Percentiles rank a stretch among this genome's conserved stretches.
Evolutionary conservation across 2,329 filamentous ascomycete genomes (phyloP).

Genomic region (Chaetothyriales sp.): DNA sequence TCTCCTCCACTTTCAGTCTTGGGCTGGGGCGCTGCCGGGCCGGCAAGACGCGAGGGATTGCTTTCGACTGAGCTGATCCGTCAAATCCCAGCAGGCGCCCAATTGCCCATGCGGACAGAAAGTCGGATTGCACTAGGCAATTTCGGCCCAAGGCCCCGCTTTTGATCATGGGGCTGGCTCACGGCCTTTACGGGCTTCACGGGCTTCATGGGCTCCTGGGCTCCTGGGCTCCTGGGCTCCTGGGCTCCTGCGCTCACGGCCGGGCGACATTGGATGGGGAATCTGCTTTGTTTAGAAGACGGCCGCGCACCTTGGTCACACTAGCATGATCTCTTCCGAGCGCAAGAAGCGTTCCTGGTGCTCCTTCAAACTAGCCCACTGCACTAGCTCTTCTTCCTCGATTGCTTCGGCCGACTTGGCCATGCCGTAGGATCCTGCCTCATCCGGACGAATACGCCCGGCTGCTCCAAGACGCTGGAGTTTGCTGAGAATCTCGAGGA

Average conservation of each 20-base stretch:
- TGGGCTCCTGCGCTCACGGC: too few relatives aligned
- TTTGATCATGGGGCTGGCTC: too few relatives aligned
- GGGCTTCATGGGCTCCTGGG: too few relatives aligned
- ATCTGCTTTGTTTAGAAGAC: too few relatives aligned
- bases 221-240: too few relatives aligned
- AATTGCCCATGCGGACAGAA: too few relatives aligned
- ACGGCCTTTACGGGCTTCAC: too few relatives aligned
- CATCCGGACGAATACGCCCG: slow-evolving; percentile 5
- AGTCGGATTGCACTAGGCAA: too few relatives aligned
- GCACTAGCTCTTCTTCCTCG: slow-evolving; percentile 61
- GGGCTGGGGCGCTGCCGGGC: background rate
- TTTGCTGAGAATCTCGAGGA: slow-evolving; percentile 61
- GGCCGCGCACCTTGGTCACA: background rate
- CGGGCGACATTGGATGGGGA: too few relatives aligned
- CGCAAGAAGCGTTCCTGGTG: slow-evolving; percentile 58
- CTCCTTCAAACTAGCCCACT: slow-evolving; percentile 68
- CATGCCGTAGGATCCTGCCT: slow-evolving; percentile 6
- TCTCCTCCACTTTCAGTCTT: background rate
- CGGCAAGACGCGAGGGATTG: background rate
- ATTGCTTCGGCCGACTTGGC: slow-evolving; percentile 34
- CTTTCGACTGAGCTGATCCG: background rate
- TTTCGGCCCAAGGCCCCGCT: too few relatives aligned
- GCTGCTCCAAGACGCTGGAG: slow-evolving; percentile 46
- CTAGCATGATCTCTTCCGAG: background rate
- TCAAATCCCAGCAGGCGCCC: background rate